Conservation (phyloP, 805 yeast genomes). For the Saturnispora diversa region DNA sequence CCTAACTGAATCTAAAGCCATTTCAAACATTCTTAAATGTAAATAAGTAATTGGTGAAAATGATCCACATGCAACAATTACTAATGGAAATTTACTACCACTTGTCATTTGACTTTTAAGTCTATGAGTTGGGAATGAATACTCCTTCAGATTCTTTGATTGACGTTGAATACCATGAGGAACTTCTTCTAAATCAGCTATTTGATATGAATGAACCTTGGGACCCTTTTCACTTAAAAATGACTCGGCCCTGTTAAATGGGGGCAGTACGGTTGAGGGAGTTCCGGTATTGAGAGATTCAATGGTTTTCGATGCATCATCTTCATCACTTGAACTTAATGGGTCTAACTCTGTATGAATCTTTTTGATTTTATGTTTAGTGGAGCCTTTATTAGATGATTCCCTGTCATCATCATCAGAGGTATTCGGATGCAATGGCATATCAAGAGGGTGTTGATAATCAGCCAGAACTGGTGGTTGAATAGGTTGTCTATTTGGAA, state of each 20-base stretch:
- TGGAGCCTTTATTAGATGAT: constrained; percentile 7
- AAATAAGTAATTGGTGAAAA: constrained; percentile 93
- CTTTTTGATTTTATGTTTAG: constrained; percentile 30
- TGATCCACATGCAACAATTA: constrained; percentile 95
- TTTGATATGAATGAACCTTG: constrained; percentile 48
- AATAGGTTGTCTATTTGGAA: constrained; percentile 70
- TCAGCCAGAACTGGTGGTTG: constrained; percentile 76
- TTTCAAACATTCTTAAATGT: constrained; percentile 95
- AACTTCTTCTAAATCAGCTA: constrained; percentile 93
- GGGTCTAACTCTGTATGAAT: constrained; percentile 53
- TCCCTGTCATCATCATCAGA: constrained; percentile 14
- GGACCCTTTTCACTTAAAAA: constrained; percentile 30
- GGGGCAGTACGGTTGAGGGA: constrained; percentile 17
- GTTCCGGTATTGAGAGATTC: not conserved
- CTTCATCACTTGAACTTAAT: constrained; percentile 42
- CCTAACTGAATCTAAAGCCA: constrained; percentile 90
- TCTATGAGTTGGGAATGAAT: constrained; percentile 83
- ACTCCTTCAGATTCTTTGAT: constrained; percentile 59
- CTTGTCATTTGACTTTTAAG: constrained; percentile 62
- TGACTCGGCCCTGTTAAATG: constrained; percentile 22
- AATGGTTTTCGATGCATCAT: constrained; percentile 9
- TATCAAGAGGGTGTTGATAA: constrained; percentile 60
- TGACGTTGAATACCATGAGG: constrained; percentile 92
- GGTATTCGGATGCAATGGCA: constrained; percentile 43
- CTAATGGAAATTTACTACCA: constrained; percentile 77